Base-by-base conservation (phyloP, 495 filamentous ascomycete species). In the Tuber magnatum region DNA sequence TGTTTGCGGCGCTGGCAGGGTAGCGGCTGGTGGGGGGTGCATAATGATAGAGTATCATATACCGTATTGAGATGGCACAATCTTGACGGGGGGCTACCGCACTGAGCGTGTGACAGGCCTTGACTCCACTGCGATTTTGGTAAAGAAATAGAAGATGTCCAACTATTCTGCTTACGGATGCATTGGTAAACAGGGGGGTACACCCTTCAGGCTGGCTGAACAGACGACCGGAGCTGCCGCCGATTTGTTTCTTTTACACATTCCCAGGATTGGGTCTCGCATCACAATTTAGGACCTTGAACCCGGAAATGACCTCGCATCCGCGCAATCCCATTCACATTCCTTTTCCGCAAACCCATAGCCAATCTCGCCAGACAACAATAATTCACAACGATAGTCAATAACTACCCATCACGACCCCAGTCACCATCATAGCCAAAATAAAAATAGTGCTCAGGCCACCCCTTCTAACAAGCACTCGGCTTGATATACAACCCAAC, bases 1-100 rank as follows among this genome's bases (percentile, higher is more conserved):
- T 74, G 69, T 80, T 80, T 73, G 65, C 74, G 7, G 72, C 72
- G 10, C 68, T 80, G 18, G 69, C 42, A 9, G 35, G 28, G 18
- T 69, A 56, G 73, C 61, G 18, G 42, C 7, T 14, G 41, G 14
- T 41, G n/a, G 7, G 41, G 40, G 4, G n/a, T 46, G 70, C 7
- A 28, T 24, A 44, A 5, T 40, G 70, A 16, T 20, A 41, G n/a
- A 46, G 16, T 43, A 46, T 43, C 10, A 68, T 68, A 40, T 51
- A 28, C 22, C n/a, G 46, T 28, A 56, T 28, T 28, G n/a, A 28
- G 51, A 28, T 56, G 28, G 22, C 56, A 32, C 14, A 61, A 28
- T 35, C 4, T 28, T 28, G 9, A 32, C 10, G 9, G 10, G 48
- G 6, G 28, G 56, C 14, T 18, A 16, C 10, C 12, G 28, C 8